Percentiles rank a stretch among this genome's conserved stretches.
These are phyloP conservation scores for Hypoxylon crocopeplum DNA, from an alignment of 495 filamentous ascomycete genomes.

Conservation along the genomic window DNA sequence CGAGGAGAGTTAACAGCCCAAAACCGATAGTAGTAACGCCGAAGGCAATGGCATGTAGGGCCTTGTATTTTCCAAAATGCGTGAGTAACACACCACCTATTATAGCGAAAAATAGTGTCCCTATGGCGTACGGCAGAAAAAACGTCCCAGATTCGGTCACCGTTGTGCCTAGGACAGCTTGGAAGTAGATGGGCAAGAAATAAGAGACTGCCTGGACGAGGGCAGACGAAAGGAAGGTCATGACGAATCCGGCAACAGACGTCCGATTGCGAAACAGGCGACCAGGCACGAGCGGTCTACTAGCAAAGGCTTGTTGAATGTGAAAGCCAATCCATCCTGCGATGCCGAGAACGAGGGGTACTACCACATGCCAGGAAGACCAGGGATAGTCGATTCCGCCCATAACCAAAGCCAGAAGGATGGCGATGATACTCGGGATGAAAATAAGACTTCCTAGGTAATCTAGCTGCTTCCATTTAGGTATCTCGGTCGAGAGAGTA, in stretches of 20 bases:
- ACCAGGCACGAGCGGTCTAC: neutral
- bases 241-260: neutral
- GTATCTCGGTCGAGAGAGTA: conserved; percentile 44
- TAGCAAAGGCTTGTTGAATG: neutral
- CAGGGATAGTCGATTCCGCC: conserved; percentile 58
- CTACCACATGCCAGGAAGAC: conserved; percentile 51
- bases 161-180: neutral
- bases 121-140: neutral
- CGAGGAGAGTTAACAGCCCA: neutral
- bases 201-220: neutral
- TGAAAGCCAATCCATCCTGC: neutral
- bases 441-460: conserved; percentile 4
- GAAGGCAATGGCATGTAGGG: conserved; percentile 13
- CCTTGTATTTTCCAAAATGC: neutral
- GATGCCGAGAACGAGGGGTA: conserved; percentile 39
- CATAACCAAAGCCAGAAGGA: conserved; percentile 58
- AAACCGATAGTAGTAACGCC: conserved; percentile 4
- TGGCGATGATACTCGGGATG: conserved; percentile 30
- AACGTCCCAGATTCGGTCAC: neutral
- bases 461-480: conserved; percentile 49
- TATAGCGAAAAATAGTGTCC: neutral
- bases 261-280: neutral
- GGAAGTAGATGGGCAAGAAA: conserved; percentile 3
- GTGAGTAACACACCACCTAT: neutral
- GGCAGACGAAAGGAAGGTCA: neutral